Evolutionary conservation across 2,329 filamentous ascomycete genomes (phyloP).

Genomic region (Chaetomiaceae sp.): DNA sequence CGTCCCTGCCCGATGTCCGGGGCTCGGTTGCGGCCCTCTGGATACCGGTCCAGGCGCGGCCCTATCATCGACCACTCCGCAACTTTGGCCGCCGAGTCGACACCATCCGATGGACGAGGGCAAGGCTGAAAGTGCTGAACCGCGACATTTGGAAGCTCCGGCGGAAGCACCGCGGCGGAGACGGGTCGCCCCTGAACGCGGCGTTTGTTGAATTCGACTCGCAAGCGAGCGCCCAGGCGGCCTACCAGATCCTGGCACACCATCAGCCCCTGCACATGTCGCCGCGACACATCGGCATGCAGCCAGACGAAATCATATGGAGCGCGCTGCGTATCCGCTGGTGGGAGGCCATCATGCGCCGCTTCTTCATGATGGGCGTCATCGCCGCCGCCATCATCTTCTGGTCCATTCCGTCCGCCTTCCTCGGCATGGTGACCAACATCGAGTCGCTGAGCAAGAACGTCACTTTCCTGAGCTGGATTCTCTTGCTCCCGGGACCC

Average conservation of each 20-base stretch:
- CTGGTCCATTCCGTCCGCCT: constrained; percentile 71
- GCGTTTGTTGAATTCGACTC: constrained; percentile 91
- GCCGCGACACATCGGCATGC: constrained; percentile 76
- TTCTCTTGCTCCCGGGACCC: constrained; percentile 61
- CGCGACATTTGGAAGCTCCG: constrained; percentile 39
- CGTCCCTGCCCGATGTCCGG: constrained; percentile 31
- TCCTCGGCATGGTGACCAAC: constrained; percentile 83
- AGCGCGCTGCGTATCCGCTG: constrained; percentile 63
- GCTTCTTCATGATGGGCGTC: constrained; percentile 58
- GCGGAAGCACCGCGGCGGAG: constrained; percentile 59
- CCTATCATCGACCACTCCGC: constrained; percentile 62
- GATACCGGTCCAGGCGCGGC: constrained; percentile 63
- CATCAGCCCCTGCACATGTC: constrained; percentile 80
- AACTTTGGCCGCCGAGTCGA: constrained; percentile 73
- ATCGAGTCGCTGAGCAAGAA: constrained; percentile 62
- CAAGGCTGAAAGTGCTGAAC: constrained; percentile 50
- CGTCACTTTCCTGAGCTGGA: constrained; percentile 68
- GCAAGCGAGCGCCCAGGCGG: constrained; percentile 77
- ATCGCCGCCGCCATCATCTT: constrained; percentile 76
- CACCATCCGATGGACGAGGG: constrained; percentile 78
- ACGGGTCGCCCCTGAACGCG: constrained; percentile 61
- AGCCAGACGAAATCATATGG: constrained; percentile 83
- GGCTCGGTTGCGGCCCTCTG: constrained; percentile 62
- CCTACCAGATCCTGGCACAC: constrained; percentile 77
- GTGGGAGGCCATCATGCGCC: constrained; percentile 71